Percentiles rank a stretch among this genome's conserved stretches.
phyloP scores from a whole-genome alignment of 371 early-diverging fungal genomes.

The Mucor indicus region DNA sequence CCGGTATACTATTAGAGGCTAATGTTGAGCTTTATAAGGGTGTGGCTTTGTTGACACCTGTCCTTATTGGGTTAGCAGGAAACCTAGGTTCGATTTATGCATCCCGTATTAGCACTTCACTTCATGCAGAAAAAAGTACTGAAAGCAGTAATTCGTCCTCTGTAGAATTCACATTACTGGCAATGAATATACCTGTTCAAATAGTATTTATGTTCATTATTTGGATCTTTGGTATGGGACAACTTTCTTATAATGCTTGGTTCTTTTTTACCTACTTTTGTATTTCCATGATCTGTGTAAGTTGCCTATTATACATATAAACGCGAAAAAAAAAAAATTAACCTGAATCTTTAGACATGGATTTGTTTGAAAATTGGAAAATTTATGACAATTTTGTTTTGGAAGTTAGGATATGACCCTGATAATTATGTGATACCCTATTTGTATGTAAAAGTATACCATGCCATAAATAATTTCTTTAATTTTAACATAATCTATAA shows the following conservation, averaged over 20 bases:
- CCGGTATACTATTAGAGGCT: slow-evolving; percentile 75
- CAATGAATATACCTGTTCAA: slow-evolving; percentile 75
- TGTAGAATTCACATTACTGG: slow-evolving; percentile 60
- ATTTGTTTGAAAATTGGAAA: slow-evolving; percentile 49
- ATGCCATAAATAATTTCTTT: slow-evolving; percentile 18
- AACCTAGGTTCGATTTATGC: slow-evolving; percentile 84
- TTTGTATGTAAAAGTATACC: slow-evolving; percentile 39
- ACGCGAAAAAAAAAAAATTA: neutral
- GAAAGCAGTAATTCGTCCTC: slow-evolving; percentile 48
- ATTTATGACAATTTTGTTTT: slow-evolving; percentile 51
- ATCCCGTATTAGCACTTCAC: slow-evolving; percentile 73
- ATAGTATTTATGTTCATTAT: slow-evolving; percentile 62
- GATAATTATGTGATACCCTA: slow-evolving; percentile 83
- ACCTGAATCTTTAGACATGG: slow-evolving; percentile 28
- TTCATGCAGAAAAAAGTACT: slow-evolving; percentile 63
- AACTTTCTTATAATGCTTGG: slow-evolving; percentile 36
- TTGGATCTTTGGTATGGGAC: slow-evolving; percentile 54
- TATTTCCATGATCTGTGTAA: slow-evolving; percentile 42
- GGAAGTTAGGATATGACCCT: slow-evolving; percentile 73
- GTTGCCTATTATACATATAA: slow-evolving; percentile 7
- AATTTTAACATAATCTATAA: neutral
- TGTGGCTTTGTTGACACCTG: slow-evolving; percentile 73
- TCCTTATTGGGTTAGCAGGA: slow-evolving; percentile 74
- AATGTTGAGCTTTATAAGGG: slow-evolving; percentile 73
- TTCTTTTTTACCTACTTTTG: slow-evolving; percentile 40